phyloP scores from a whole-genome alignment of 768 basidiomycete genomes.

The Suillus placidus region DNA sequence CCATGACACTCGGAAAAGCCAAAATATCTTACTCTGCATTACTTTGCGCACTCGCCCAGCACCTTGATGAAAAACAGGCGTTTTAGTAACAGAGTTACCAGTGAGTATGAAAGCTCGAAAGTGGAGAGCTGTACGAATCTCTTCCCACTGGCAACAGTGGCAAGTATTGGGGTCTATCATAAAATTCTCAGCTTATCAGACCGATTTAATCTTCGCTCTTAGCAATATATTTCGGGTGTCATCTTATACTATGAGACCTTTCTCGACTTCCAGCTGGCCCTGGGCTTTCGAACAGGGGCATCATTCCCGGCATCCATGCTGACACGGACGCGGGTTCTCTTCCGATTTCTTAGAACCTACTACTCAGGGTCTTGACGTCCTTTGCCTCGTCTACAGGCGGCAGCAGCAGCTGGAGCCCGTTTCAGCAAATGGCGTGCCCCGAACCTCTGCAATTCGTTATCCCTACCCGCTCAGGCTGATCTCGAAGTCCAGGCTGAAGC shows the following conservation, averaged over 20 bases:
- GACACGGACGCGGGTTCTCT: conserved; percentile 51
- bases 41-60: not conserved
- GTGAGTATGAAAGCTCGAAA: not conserved
- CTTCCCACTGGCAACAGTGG: conserved; percentile 45
- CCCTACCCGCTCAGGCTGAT: conserved; percentile 43
- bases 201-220: conserved; percentile 4
- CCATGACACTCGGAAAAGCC: not conserved
- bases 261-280: conserved; percentile 50
- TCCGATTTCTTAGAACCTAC: conserved; percentile 49
- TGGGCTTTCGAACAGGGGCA: conserved; percentile 44
- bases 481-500: conserved; percentile 51
- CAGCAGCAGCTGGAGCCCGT: conserved; percentile 46
- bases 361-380: conserved; percentile 52
- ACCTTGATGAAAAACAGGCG: not conserved
- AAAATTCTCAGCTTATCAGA: not conserved
- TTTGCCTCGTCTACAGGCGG: conserved; percentile 46
- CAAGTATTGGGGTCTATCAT: conserved; percentile 10
- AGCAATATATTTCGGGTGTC: conserved; percentile 50
- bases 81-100: not conserved
- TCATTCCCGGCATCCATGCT: conserved; percentile 53
- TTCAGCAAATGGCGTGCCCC: conserved; percentile 57
- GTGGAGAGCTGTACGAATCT: conserved; percentile 50
- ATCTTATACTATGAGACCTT: conserved; percentile 54
- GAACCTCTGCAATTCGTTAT: conserved; percentile 45
- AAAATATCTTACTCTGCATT: not conserved